A percentile compares a stretch with the other conserved stretches of the same genome.
Evolutionary conservation across 805 yeast species (phyloP).

Genomic region (Tetrapisispora namnaoensis): DNA sequence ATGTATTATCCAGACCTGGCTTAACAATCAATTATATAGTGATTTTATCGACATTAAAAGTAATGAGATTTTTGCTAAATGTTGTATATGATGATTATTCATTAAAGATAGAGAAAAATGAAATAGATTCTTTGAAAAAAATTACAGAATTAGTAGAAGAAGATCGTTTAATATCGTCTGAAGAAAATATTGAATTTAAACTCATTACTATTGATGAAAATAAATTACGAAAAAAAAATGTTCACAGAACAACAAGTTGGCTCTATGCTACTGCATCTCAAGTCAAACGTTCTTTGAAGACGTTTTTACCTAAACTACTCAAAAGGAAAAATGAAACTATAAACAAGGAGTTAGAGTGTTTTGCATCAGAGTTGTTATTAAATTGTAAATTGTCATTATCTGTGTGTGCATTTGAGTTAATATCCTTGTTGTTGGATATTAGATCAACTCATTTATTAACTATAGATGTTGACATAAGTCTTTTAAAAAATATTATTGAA

Average conservation of each 20-base stretch:
- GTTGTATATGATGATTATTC: conserved; percentile 36
- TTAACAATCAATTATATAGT: conserved; percentile 32
- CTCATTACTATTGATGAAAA: background rate
- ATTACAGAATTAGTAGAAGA: conserved; percentile 5
- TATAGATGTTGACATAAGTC: conserved; percentile 3
- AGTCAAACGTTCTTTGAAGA: conserved; percentile 36
- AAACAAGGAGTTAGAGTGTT: conserved; percentile 7
- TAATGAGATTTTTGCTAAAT: conserved; percentile 25
- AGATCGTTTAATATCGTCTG: background rate
- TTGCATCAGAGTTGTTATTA: conserved; percentile 9
- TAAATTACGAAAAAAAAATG: conserved; percentile 6
- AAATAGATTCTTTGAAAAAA: conserved; percentile 13
- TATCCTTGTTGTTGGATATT: conserved; percentile 8
- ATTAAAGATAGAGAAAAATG: conserved; percentile 15
- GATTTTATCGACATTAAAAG: conserved; percentile 22
- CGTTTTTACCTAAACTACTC: conserved; percentile 23
- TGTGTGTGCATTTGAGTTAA: conserved; percentile 14
- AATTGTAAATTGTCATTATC: conserved; percentile 12
- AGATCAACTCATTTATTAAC: conserved; percentile 7
- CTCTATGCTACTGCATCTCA: conserved; percentile 44
- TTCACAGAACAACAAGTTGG: conserved; percentile 44
- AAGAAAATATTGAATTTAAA: background rate
- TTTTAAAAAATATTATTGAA: conserved; percentile 5
- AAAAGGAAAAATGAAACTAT: conserved; percentile 18
- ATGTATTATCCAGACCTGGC: conserved; percentile 28